Evolutionary conservation across 2,329 filamentous ascomycete genomes (phyloP), one percentile per base, ranked within the genome.

Genomic region (Xenoacremonium recifei): DNA sequence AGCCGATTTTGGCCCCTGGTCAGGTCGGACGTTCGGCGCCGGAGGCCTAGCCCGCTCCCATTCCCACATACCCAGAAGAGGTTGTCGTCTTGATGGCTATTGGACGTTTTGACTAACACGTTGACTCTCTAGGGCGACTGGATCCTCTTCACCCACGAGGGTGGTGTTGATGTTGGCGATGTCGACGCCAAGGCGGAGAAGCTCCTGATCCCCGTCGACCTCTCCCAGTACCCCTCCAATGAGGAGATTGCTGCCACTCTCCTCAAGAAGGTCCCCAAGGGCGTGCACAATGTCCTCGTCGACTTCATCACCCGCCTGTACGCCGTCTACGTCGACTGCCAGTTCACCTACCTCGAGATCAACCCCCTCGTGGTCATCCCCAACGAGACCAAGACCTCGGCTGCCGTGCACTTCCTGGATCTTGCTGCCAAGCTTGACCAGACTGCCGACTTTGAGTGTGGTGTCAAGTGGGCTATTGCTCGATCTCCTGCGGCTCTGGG

Each of bases 311-410:
- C 89, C 63, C 85, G 93, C 61, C 80, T 99, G 56, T 99, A 99
- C 68, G 93, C 92, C 60, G 93, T 99, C 75, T 99, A 97, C 65
- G 93, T 97, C 54, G 93, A 99, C 79, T 95, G 89, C 83, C 93
- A 99, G 74, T 99, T 99, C 82, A 97, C 93, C 64, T 99, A 99
- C 78, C 89, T 99, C 60, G 93, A 99, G 75, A 99, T 99, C 80
- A 99, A 99, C 84, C 93, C 93, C 58, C 78, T 99, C 53, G 93
- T 99, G 49, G 93, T 96, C 67, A 92, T 99, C 62, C 93, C 93
- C 69, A 97, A 97, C 70, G 85, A 81, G 55, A 84, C 91, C 60
- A 87, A 81, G 65, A 97, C 92, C 57, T 96, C 90, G 45, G 93
- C 93, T 44, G 86, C 90, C 31, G 93, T 99, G 40, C 82, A 96